A percentile compares a stretch with the other conserved stretches of the same genome.
These are phyloP conservation scores for Geoglossum glabrum DNA, from an alignment of 495 filamentous ascomycete species.

Conservation along the genomic window DNA sequence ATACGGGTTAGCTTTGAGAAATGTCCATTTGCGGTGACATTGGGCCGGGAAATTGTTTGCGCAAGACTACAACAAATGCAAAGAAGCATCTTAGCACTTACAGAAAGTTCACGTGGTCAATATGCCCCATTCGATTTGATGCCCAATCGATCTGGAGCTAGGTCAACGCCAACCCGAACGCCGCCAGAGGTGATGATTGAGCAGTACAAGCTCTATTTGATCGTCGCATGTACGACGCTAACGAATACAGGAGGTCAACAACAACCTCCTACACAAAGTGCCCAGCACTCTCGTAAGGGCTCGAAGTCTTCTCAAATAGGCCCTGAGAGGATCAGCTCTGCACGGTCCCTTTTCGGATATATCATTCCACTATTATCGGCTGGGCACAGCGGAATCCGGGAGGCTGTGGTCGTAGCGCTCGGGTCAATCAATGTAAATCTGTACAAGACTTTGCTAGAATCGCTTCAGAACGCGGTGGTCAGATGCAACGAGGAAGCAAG, in stretches of 20 bases:
- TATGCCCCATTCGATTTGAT: slow-evolving; percentile 35
- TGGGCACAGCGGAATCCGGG: slow-evolving; percentile 53
- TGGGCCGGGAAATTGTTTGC: slow-evolving; percentile 81
- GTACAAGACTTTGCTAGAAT: slow-evolving; percentile 83
- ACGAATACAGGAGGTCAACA: slow-evolving; percentile 58
- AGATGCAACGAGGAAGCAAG: slow-evolving; percentile 77
- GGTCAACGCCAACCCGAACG: slow-evolving; percentile 38
- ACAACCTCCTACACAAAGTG: slow-evolving; percentile 33
- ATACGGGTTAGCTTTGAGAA: slow-evolving; percentile 78
- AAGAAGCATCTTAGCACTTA: slow-evolving; percentile 54
- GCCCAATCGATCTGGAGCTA: slow-evolving; percentile 21
- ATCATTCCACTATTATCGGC: slow-evolving; percentile 72
- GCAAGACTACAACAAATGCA: slow-evolving; percentile 83
- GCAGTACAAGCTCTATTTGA: slow-evolving; percentile 96
- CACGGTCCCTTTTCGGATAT: slow-evolving; percentile 69
- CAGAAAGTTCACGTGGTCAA: slow-evolving; percentile 45
- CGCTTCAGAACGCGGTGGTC: slow-evolving; percentile 62
- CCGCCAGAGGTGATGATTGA: slow-evolving; percentile 79
- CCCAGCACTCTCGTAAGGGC: slow-evolving; percentile 67
- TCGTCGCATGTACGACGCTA: slow-evolving; percentile 91
- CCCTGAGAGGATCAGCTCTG: slow-evolving; percentile 71
- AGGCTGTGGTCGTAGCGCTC: slow-evolving; percentile 79
- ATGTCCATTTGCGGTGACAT: slow-evolving; percentile 73
- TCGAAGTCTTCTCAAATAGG: slow-evolving; percentile 47
- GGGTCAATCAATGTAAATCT: slow-evolving; percentile 90